Base-by-base conservation (phyloP, 768 basidiomycete genomes). In the Serendipita sp. region DNA sequence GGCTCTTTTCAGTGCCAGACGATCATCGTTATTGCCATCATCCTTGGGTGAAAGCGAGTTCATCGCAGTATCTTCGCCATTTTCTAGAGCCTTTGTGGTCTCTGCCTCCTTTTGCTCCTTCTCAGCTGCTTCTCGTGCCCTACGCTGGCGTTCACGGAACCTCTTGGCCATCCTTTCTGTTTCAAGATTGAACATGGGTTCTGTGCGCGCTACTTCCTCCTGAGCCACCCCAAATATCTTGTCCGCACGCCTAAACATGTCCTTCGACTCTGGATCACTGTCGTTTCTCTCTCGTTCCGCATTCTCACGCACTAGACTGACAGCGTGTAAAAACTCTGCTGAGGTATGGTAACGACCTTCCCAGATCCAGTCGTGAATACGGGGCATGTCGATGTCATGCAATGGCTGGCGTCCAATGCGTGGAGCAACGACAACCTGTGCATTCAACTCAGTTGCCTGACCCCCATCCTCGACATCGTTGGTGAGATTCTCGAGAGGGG, bases 361-460 rank as follows among this genome's bases (percentile, higher is more conserved):
- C 78, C 89, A 92, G 24, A 99, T 78, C 64, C 89, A 85, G 28
- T 79, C 77, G 69, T 94, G 89, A 83, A 99, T 92, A 67, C 81
- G 83, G 70, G 98, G 96, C 44, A 98, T 78, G 72, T 97, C 93
- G 80, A 97, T 86, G 70, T 94, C 85, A 71, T 83, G 89, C 16
- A 93, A 75, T 5, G 77, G 77, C 30, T 44, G 63, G 8, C 63
- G 64, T 7, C 66, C 66, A 11, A 64, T 64, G 2, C 53, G 47
- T 7, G 66, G 64, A 69, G 65, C 15, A 73, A 75, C 32, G 69
- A 78, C 53, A 73, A 77, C 46, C 70, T 69, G 47, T 74, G 74
- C 34, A 69, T 68, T 51, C 70, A 72, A 45, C 66, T 68, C 46
- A 74, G 53, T 32, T 30, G 38, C 60, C 28, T 53, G 28, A 24